Evolutionary conservation across 352 stramenopile species (phyloP), one percentile per base, ranked within the genome.

Genomic region (Pythium dissimile): DNA sequence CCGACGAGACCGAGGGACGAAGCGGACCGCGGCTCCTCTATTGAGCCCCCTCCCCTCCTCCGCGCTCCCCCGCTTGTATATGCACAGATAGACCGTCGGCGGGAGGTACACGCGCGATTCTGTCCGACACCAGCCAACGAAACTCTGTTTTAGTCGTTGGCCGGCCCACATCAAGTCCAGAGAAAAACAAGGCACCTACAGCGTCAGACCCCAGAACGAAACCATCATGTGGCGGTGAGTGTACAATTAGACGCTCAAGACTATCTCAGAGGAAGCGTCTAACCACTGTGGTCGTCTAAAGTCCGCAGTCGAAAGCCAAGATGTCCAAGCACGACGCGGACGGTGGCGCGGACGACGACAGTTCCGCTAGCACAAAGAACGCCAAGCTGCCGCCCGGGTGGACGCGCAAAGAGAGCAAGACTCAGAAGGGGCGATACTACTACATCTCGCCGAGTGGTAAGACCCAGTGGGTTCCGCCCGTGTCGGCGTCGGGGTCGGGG

Each of bases 361-460:
- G n/a, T n/a, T n/a, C n/a, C n/a, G n/a, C n/a, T n/a, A n/a, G n/a
- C n/a, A n/a, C n/a, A n/a, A 24, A 42, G 8, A 41, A 55, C n/a
- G 38, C 52, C 49, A 74, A 73, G 28, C 45, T 93, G 50, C 84
- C 84, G 8, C 68, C 84, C 0, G 84, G 84, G n/a, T 94, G 83
- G 84, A 90, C 75, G 21, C 63, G 69, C 45, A 91, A 90, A 47
- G 84, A 94, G 63, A 92, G 80, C 67, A 94, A 92, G 66, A 88
- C 82, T 13, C 84, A 92, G 62, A 89, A 90, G 59, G 84, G 84
- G 13, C 69, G 79, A 2, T 94, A 88, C 56, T 94, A 94, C 60
- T 94, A 89, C 66, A 90, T 94, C 43, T 89, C 77, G 1, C 84
- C 84, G 12, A 65, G 70, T 10, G 84, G 84, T 48, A 90, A 94